These are phyloP conservation scores for Tricholoma flavovirens DNA, from an alignment of 768 basidiomycete genomes.

Conservation along the genomic window DNA sequence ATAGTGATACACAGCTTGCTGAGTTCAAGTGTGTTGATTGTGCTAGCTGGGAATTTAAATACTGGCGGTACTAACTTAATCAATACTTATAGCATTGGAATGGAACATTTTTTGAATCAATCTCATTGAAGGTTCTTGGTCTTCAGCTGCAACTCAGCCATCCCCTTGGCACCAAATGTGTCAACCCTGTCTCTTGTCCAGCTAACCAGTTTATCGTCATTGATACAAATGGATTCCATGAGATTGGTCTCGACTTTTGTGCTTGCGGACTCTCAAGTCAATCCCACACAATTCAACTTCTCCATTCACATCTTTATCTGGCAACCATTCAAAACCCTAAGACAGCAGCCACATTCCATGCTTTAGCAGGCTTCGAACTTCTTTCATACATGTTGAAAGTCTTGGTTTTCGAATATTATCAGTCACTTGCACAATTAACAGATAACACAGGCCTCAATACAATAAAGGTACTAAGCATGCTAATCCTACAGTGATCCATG, in stretches of 20 bases:
- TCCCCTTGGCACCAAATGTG: too few species aligned
- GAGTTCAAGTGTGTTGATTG: conserved; percentile 7
- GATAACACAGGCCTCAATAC: conserved; percentile 6
- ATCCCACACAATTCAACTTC: conserved; percentile 15
- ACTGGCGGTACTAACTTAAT: neutral
- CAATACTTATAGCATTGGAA: conserved; percentile 8
- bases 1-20: too few species aligned
- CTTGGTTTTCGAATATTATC: too few species aligned
- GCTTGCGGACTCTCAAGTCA: conserved; percentile 9
- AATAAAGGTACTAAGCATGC: neutral
- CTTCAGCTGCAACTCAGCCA: conserved; percentile 3
- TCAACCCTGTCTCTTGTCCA: conserved; percentile 19
- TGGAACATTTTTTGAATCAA: conserved; percentile 5
- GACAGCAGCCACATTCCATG: conserved; percentile 15
- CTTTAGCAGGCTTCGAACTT: conserved; percentile 12
- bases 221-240: conserved; percentile 19
- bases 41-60: neutral
- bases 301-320: conserved; percentile 15
- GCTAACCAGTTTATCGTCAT: conserved; percentile 13
- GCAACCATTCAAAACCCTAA: conserved; percentile 13
- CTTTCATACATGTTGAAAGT: too few species aligned
- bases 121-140: too few species aligned
- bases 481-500: neutral
- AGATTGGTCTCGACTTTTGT: too few species aligned
- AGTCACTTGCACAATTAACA: conserved; percentile 6